Conservation (phyloP, 2,329 filamentous ascomycete species). For the Verticillium nonalfalfae region DNA sequence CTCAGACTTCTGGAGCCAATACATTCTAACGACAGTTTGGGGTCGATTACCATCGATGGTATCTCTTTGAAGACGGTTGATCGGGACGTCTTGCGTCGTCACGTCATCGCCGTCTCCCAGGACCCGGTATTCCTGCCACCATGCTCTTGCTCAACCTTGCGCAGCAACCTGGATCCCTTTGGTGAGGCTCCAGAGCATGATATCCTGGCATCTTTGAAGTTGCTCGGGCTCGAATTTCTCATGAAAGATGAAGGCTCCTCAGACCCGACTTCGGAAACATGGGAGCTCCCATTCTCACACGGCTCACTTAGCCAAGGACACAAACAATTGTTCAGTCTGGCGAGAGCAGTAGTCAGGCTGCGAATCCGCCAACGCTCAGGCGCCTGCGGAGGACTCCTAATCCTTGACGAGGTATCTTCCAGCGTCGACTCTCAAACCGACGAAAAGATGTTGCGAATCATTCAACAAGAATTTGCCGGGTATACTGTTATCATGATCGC, state of each 20-base stretch:
- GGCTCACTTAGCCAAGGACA: conserved; percentile 51
- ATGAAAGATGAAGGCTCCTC: not conserved
- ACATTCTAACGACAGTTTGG: not conserved
- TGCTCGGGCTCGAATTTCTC: conserved; percentile 18
- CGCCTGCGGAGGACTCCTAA: conserved; percentile 17
- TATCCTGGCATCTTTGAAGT: conserved; percentile 25
- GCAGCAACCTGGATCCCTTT: conserved; percentile 35
- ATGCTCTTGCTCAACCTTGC: conserved; percentile 25
- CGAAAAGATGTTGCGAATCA: conserved; percentile 21
- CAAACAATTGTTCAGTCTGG: conserved; percentile 58
- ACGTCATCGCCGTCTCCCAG: conserved; percentile 46
- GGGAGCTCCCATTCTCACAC: conserved; percentile 31
- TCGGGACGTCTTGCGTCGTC: conserved; percentile 34
- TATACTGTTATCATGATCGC: conserved; percentile 41
- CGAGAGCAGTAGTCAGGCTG: conserved; percentile 46
- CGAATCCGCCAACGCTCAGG: conserved; percentile 16
- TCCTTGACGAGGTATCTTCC: conserved; percentile 27
- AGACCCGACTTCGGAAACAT: conserved; percentile 21
- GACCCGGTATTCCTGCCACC: conserved; percentile 45
- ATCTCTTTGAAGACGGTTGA: conserved; percentile 28
- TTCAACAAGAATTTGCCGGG: conserved; percentile 19
- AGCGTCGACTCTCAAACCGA: conserved; percentile 26
- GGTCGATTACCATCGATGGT: conserved; percentile 29
- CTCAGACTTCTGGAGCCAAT: conserved; percentile 33
- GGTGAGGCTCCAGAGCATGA: conserved; percentile 18